These are phyloP conservation scores for Nigrospora oryzae DNA, from an alignment of 2,329 filamentous ascomycete genomes.

Conservation along the genomic window DNA sequence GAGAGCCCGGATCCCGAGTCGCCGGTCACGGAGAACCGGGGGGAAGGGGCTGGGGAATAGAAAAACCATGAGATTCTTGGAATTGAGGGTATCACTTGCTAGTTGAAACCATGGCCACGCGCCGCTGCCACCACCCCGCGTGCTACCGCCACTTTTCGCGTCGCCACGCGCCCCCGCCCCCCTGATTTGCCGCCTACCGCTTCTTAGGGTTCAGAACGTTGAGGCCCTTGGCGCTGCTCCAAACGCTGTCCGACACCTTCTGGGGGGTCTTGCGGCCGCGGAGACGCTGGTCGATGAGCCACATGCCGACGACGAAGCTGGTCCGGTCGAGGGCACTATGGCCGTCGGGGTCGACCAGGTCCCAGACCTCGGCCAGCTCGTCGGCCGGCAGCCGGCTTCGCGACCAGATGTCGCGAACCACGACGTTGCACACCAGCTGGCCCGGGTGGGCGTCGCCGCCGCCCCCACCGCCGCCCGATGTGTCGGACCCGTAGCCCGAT, in stretches of 20 bases:
- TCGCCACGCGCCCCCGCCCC: too few relatives aligned
- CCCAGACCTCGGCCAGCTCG: slow-evolving; percentile 69
- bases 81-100: too few relatives aligned
- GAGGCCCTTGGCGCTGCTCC: slow-evolving; percentile 50
- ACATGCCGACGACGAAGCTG: slow-evolving; percentile 77
- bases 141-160: too few relatives aligned
- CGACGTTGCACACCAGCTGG: slow-evolving; percentile 50
- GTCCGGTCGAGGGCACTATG: slow-evolving; percentile 51
- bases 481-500: too few relatives aligned
- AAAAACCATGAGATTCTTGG: too few relatives aligned
- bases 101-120: too few relatives aligned
- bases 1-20: too few relatives aligned
- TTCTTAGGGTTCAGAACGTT: not conserved
- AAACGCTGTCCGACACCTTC: slow-evolving; percentile 65
- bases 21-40: too few relatives aligned
- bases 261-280: slow-evolving; percentile 69
- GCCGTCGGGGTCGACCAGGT: slow-evolving; percentile 54
- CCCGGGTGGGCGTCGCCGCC: slow-evolving; percentile 1
- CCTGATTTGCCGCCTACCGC: too few relatives aligned
- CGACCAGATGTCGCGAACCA: slow-evolving; percentile 68
- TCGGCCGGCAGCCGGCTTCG: slow-evolving; percentile 59
- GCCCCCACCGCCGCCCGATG: not conserved
- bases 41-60: too few relatives aligned
- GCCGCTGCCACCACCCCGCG: too few relatives aligned
- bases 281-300: slow-evolving; percentile 75